These are phyloP conservation scores for Verticillium dahliae DNA, from an alignment of 2,329 filamentous ascomycete species.

Conservation along the genomic window DNA sequence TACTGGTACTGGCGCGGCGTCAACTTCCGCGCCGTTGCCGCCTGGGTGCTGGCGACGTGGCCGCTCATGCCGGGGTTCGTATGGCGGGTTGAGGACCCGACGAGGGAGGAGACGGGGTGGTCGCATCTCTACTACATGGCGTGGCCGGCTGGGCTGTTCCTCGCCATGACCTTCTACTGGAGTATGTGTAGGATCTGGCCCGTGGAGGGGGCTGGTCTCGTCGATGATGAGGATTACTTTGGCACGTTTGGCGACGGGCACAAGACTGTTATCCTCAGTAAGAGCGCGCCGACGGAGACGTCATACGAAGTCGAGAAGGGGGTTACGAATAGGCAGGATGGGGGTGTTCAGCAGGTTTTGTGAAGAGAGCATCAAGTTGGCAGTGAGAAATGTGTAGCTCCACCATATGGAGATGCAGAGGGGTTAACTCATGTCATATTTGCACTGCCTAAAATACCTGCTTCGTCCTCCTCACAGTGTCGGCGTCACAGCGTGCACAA, in stretches of 20 bases:
- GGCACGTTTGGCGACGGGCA: slow-evolving; percentile 14
- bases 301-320: background rate
- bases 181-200: slow-evolving; percentile 11
- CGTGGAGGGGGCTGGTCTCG: slow-evolving; percentile 9
- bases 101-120: slow-evolving; percentile 14
- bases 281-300: background rate
- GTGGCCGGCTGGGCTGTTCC: slow-evolving; percentile 15
- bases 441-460: too few relatives aligned
- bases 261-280: background rate
- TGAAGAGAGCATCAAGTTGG: background rate
- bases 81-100: slow-evolving; percentile 12
- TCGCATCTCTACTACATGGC: slow-evolving; percentile 19
- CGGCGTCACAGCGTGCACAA: too few relatives aligned
- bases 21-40: slow-evolving; percentile 14
- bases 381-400: too few relatives aligned
- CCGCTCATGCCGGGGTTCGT: slow-evolving; percentile 16
- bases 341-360: background rate
- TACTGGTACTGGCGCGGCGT: slow-evolving; percentile 17
- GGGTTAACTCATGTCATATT: background rate
- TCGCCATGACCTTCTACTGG: slow-evolving; percentile 14
- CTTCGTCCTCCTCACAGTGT: too few relatives aligned
- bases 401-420: background rate
- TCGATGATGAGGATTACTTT: slow-evolving; percentile 20
- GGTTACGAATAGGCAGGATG: background rate
- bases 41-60: slow-evolving; percentile 14